These are phyloP conservation scores for Clathrus columnatus DNA, from an alignment of 768 basidiomycete genomes.

Conservation along the genomic window DNA sequence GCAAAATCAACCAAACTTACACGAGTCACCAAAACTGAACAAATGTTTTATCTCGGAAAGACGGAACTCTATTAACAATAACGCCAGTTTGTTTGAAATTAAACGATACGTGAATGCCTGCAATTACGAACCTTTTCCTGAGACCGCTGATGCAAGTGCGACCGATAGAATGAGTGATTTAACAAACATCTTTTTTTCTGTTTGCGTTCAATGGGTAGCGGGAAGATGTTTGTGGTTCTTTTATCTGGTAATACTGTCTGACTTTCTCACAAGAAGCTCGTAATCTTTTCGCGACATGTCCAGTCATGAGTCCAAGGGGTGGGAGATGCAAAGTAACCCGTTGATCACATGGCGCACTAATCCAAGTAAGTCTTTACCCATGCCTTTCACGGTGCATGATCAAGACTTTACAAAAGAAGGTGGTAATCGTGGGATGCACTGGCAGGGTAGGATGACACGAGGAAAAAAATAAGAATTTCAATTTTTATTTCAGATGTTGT, in stretches of 20 bases:
- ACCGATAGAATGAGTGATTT: background rate
- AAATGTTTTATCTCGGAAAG: background rate
- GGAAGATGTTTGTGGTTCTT: background rate
- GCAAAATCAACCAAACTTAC: background rate
- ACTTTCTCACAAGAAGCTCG: background rate
- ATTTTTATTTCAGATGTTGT: too few relatives aligned
- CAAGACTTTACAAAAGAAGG: background rate
- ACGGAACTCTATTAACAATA: background rate
- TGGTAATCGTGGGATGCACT: background rate
- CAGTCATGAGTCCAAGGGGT: background rate
- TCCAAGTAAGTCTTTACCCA: background rate
- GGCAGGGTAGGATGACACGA: background rate
- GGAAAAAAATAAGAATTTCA: background rate
- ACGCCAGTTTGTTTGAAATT: background rate
- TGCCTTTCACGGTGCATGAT: background rate
- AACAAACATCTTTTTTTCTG: background rate
- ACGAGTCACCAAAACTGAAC: background rate
- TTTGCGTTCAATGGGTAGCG: too few relatives aligned
- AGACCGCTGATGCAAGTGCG: background rate
- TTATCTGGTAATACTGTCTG: background rate
- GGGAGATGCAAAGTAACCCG: background rate
- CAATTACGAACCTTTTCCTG: background rate
- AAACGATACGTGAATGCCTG: background rate
- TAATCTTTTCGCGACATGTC: background rate
- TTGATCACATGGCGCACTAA: background rate